phyloP scores from a whole-genome alignment of 208 protist species.

The Strigomonas oncopelti region DNA sequence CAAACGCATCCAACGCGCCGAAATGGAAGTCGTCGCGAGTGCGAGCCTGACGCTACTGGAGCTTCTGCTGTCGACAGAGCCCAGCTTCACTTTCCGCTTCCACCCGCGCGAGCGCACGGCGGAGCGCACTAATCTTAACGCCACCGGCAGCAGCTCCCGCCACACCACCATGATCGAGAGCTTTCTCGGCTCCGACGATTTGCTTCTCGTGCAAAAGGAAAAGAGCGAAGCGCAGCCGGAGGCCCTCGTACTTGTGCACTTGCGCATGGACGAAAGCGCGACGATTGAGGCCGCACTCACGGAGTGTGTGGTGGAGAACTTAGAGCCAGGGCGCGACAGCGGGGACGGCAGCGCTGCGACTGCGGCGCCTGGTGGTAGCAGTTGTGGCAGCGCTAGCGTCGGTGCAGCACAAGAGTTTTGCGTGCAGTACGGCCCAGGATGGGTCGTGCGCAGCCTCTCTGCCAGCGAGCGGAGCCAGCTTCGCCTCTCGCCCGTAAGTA shows the following conservation, averaged over 20 bases:
- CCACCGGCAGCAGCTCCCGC: neutral
- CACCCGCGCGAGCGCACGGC: neutral
- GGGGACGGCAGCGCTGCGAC: neutral
- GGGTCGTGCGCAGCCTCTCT: neutral
- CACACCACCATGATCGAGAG: neutral
- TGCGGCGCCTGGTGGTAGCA: too few species aligned
- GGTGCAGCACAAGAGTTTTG: neutral
- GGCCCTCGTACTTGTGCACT: neutral
- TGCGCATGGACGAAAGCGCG: neutral
- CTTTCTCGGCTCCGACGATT: neutral
- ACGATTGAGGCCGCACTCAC: neutral
- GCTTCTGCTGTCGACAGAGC: neutral
- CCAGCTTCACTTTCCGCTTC: neutral
- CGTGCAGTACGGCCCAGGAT: neutral
- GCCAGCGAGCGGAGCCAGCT: too few species aligned
- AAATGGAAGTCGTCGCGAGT: conserved; percentile 3
- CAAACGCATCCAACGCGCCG: neutral
- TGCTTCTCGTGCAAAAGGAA: conserved; percentile 1
- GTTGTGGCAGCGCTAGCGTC: too few species aligned
- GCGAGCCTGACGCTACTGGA: conserved; percentile 6
- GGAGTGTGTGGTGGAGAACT: neutral
- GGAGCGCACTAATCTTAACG: neutral
- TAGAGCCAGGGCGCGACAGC: neutral
- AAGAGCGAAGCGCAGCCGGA: neutral
- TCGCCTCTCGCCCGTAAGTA: neutral